A percentile compares a stretch with the other conserved stretches of the same genome.
Conservation (phyloP, 2,329 filamentous ascomycete genomes). For the Sarocladiaceae sp. region DNA sequence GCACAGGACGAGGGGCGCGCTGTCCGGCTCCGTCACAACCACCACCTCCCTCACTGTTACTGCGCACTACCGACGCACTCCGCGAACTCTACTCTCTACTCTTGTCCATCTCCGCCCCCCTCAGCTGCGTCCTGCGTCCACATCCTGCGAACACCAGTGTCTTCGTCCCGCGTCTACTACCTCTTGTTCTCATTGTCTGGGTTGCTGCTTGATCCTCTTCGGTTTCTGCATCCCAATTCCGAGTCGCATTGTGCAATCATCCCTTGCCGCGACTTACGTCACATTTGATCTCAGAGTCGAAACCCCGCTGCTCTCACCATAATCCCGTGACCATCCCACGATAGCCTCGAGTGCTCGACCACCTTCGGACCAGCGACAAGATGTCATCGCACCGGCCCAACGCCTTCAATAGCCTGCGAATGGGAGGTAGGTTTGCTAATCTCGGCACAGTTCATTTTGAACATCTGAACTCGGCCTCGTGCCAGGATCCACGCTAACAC, state of each 20-base stretch:
- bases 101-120: slow-evolving; percentile 9
- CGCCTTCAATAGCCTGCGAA: slow-evolving; percentile 82
- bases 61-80: slow-evolving; percentile 9
- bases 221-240: slow-evolving; percentile 2
- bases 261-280: slow-evolving; percentile 3
- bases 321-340: slow-evolving; percentile 9
- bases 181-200: not conserved
- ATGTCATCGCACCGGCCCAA: slow-evolving; percentile 93
- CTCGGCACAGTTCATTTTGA: slow-evolving; percentile 11
- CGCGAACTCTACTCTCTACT: slow-evolving; percentile 9
- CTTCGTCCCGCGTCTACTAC: not conserved
- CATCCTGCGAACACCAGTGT: slow-evolving; percentile 3
- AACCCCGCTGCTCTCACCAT: slow-evolving; percentile 6
- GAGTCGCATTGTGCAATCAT: not conserved
- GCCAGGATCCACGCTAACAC: slow-evolving; percentile 18
- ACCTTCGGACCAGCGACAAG: slow-evolving; percentile 16
- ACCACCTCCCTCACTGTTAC: slow-evolving; percentile 7
- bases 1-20: slow-evolving; percentile 9
- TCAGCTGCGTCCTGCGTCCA: slow-evolving; percentile 9
- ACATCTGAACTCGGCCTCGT: slow-evolving; percentile 14
- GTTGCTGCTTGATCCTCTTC: not conserved
- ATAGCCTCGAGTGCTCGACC: slow-evolving; percentile 8
- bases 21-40: slow-evolving; percentile 10
- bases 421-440: slow-evolving; percentile 77
- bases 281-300: slow-evolving; percentile 4